Evolutionary conservation across 1,139 yeast genomes (phyloP), one percentile per base, ranked within the genome.

Genomic region (Groenewaldozyma sp.): DNA sequence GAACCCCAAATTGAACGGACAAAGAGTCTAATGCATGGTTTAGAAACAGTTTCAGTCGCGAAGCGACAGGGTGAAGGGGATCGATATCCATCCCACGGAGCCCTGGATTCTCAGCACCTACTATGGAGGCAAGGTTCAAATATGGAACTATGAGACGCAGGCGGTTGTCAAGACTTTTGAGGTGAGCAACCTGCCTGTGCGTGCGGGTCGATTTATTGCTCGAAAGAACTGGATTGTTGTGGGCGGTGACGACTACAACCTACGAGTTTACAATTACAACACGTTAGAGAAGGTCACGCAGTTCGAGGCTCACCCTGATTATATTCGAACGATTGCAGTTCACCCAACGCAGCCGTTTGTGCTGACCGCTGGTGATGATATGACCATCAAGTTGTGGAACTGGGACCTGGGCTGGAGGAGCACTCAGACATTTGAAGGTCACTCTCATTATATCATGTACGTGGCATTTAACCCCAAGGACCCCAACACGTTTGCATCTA

Each of bases 221-320:
- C 78, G 98, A 54, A 91, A 91, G 68, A 88, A 87, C 67, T 93
- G 98, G 98, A 78, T 93, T 57, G 82, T 88, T 45, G 91, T 88
- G 32, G 98, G 98, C 31, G 76, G 94, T 40, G 99, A 91, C 61
- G 99, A 91, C 64, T 88, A 82, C 71, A 91, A 82, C 60, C 69
- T 91, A 45, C 76, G 98, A 55, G 94, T 91, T 19, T 91, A 78
- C 70, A 91, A 91, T 63, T 87, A 86, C 68, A 86, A 87, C 63
- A 91, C 98, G 24, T 91, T 94, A 39, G 98, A 91, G 63, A 87
- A 86, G 62, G 74, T 93, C 46, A 74, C 83, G 35, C 97, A 88
- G 65, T 91, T 88, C 58, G 98, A 93, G 65, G 98, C 96, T 4
- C 98, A 91, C 58, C 95, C 95, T 4, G 98, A 93, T 63, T 93